Evolutionary conservation across 495 filamentous ascomycete species (phyloP).

Genomic region (Lindgomyces ingoldianus): DNA sequence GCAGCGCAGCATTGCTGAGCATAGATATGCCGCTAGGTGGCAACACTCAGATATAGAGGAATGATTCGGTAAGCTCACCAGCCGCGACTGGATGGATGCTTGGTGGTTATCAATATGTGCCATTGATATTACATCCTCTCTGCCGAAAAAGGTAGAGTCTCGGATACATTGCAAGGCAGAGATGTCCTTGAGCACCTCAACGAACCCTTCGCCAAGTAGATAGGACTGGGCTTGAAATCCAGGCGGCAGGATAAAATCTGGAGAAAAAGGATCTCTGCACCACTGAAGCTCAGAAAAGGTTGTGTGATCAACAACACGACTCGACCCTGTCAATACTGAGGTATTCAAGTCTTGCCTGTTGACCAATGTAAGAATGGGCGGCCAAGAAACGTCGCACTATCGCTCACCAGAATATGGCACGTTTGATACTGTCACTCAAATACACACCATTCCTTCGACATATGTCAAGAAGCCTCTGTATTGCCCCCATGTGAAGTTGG

Average conservation of each 20-base stretch:
- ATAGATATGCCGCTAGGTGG: constrained; percentile 46
- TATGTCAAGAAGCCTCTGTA: constrained; percentile 41
- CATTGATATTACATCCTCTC: constrained; percentile 41
- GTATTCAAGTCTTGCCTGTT: constrained; percentile 47
- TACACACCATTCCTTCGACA: constrained; percentile 39
- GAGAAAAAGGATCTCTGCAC: constrained; percentile 42
- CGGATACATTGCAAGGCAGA: constrained; percentile 47
- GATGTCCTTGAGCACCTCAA: constrained; percentile 45
- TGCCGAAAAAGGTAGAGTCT: constrained; percentile 32
- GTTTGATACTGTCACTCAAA: constrained; percentile 46
- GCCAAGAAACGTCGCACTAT: neutral
- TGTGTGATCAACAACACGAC: constrained; percentile 44
- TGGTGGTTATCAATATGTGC: constrained; percentile 47
- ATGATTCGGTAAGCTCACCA: constrained; percentile 32
- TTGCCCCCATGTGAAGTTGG: constrained; percentile 46
- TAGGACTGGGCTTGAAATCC: constrained; percentile 40
- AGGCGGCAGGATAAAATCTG: constrained; percentile 35
- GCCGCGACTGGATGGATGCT: constrained; percentile 47
- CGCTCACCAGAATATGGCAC: constrained; percentile 48
- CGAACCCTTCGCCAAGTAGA: constrained; percentile 39
- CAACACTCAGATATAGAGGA: constrained; percentile 42
- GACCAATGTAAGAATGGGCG: neutral
- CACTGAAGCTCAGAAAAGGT: constrained; percentile 47
- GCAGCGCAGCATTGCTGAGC: constrained; percentile 47
- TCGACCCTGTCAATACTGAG: constrained; percentile 44